Evolutionary conservation across 495 filamentous ascomycete genomes (phyloP).

Genomic region (Stereocaulon alpinum): DNA sequence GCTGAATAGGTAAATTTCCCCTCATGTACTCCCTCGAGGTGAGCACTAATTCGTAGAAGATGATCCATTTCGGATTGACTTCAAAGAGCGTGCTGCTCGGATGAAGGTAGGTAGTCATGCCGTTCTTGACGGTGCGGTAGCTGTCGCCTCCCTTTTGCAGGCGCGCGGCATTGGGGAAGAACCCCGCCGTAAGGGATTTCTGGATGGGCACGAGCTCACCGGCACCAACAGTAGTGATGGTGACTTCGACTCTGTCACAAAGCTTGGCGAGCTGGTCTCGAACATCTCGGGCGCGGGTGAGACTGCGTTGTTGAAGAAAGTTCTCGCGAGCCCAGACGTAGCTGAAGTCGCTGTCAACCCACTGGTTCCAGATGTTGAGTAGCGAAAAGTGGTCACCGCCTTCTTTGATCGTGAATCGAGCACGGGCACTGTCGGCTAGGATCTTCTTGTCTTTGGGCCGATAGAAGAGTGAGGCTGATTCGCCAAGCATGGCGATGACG

Average conservation of each 20-base stretch:
- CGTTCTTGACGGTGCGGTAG: slow-evolving; percentile 93
- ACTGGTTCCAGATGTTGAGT: slow-evolving; percentile 96
- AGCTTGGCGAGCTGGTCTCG: slow-evolving; percentile 91
- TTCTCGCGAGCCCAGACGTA: slow-evolving; percentile 88
- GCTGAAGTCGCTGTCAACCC: slow-evolving; percentile 86
- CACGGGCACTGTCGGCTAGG: slow-evolving; percentile 86
- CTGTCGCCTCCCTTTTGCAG: slow-evolving; percentile 76
- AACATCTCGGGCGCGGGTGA: slow-evolving; percentile 82
- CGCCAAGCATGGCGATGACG: slow-evolving; percentile 87
- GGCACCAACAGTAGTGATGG: slow-evolving; percentile 55
- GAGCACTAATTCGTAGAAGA: slow-evolving; percentile 86
- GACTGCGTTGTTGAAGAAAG: slow-evolving; percentile 79
- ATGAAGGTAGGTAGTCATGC: slow-evolving; percentile 80
- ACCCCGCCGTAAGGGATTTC: slow-evolving; percentile 81
- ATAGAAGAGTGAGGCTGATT: slow-evolving; percentile 84
- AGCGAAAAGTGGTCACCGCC: slow-evolving; percentile 87
- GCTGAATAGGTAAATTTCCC: slow-evolving; percentile 71
- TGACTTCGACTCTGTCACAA: slow-evolving; percentile 86
- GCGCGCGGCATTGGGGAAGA: slow-evolving; percentile 89
- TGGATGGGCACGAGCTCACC: slow-evolving; percentile 66
- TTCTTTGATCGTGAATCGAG: slow-evolving; percentile 82
- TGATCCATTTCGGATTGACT: slow-evolving; percentile 74
- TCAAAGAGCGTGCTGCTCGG: slow-evolving; percentile 75
- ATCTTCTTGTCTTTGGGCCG: slow-evolving; percentile 96
- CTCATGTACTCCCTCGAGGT: slow-evolving; percentile 95